phyloP scores from a whole-genome alignment of 805 yeast genomes.

The Ogataea degrootiae region DNA sequence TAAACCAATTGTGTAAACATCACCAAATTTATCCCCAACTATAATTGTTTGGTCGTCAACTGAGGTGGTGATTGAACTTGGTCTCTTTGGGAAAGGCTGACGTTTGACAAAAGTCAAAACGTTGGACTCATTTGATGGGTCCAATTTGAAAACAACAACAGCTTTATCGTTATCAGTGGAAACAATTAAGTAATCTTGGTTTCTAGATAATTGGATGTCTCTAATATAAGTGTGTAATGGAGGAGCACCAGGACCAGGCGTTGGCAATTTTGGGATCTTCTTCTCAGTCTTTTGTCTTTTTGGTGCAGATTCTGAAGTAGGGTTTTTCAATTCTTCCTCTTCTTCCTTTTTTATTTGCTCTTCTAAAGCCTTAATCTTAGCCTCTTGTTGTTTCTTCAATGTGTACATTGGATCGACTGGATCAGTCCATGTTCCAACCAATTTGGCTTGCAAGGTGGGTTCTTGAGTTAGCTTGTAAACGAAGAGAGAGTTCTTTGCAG shows the following conservation, averaged over 20 bases:
- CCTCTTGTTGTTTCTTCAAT: constrained; percentile 44
- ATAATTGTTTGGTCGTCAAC: constrained; percentile 47
- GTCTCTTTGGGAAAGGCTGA: constrained; percentile 85
- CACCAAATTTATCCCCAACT: constrained; percentile 95
- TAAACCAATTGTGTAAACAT: constrained; percentile 65
- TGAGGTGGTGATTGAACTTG: constrained; percentile 70
- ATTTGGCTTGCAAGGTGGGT: constrained; percentile 32
- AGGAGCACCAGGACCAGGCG: constrained; percentile 67
- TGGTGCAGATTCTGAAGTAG: constrained; percentile 6
- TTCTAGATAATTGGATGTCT: constrained; percentile 48
- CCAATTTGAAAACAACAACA: constrained; percentile 51
- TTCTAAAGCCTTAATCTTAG: constrained; percentile 31
- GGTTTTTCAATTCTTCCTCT: constrained; percentile 17
- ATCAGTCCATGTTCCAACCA: constrained; percentile 63
- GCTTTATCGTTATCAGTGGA: constrained; percentile 85
- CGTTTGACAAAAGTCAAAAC: constrained; percentile 54
- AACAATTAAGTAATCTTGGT: constrained; percentile 53
- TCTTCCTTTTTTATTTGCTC: constrained; percentile 27
- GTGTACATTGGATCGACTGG: constrained; percentile 43
- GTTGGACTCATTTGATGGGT: constrained; percentile 28
- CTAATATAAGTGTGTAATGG: constrained; percentile 65
- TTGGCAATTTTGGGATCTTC: constrained; percentile 49
- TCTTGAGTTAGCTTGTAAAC: constrained; percentile 37
- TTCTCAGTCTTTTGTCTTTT: constrained; percentile 31
- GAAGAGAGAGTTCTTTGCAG: constrained; percentile 55